These are phyloP conservation scores for Jatropha podagrica DNA, from an alignment of 441 rosid genomes.

Conservation along the genomic window DNA sequence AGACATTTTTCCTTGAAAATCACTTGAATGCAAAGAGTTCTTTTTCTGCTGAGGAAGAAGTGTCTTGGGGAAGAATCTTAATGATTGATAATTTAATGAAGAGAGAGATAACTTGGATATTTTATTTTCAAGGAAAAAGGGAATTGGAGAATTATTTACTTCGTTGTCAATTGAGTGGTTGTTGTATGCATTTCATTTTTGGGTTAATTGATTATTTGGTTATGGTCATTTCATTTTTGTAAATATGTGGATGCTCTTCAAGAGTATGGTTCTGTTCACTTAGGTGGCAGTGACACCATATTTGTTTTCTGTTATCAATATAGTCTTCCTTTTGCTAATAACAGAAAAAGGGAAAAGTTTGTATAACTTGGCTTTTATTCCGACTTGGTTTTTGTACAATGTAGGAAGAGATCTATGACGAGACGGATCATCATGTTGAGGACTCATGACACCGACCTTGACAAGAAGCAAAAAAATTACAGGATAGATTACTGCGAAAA, in stretches of 20 bases:
- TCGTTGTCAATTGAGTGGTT: not conserved
- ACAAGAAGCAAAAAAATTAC: not conserved
- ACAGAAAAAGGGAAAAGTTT: not conserved
- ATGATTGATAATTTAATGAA: too few relatives aligned
- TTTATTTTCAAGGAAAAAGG: not conserved
- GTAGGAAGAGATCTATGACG: slow-evolving; percentile 98
- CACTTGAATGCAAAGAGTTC: not conserved
- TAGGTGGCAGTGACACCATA: not conserved
- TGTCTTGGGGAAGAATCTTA: not conserved
- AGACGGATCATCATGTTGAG: slow-evolving; percentile 82
- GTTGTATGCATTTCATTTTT: too few relatives aligned
- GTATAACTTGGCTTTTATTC: not conserved
- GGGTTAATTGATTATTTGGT: not conserved
- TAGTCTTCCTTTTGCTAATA: not conserved
- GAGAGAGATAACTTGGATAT: not conserved
- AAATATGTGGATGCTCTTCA: not conserved
- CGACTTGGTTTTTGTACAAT: slow-evolving; percentile 10
- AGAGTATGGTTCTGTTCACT: not conserved
- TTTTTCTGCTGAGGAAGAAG: not conserved
- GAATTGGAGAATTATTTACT: not conserved
- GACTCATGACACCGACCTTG: slow-evolving; percentile 45
- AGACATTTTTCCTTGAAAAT: not conserved
- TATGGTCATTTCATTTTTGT: not conserved
- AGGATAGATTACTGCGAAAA: not conserved
- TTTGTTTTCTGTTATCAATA: not conserved